A percentile compares a stretch with the other conserved stretches of the same genome.
Conservation (phyloP, 2,329 filamentous ascomycete species). For the Pyrenochaeta sp. region DNA sequence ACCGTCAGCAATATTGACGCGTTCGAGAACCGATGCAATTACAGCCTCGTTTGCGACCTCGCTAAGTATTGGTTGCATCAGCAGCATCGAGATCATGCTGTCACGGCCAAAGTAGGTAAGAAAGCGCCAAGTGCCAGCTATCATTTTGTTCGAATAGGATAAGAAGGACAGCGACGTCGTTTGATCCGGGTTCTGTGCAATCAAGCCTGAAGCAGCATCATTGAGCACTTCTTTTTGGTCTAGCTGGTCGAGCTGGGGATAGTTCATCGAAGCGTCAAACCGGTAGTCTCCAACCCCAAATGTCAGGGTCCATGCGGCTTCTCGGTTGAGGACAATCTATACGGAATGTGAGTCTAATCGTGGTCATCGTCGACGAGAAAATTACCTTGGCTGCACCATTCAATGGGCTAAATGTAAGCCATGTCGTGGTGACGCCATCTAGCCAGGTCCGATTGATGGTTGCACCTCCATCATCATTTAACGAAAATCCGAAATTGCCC, state of each 20-base stretch:
- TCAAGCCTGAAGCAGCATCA: conserved; percentile 54
- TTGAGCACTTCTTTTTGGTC: conserved; percentile 60
- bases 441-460: conserved; percentile 65
- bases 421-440: conserved; percentile 66
- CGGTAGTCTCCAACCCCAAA: conserved; percentile 64
- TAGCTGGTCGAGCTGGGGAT: conserved; percentile 67
- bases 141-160: conserved; percentile 68
- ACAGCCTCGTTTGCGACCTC: conserved; percentile 67
- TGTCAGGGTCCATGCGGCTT: conserved; percentile 49
- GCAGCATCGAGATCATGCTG: conserved; percentile 66
- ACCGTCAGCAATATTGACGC: conserved; percentile 66
- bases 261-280: conserved; percentile 68
- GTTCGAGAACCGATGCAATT: conserved; percentile 66
- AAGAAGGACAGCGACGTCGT: conserved; percentile 66
- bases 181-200: conserved; percentile 55
- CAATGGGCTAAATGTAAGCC: conserved; percentile 54
- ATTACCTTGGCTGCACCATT: conserved; percentile 25
- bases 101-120: conserved; percentile 73
- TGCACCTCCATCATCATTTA: conserved; percentile 53
- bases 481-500: conserved; percentile 57
- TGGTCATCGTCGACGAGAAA: too few species aligned
- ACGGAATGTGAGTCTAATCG: too few species aligned
- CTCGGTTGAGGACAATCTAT: conserved; percentile 12
- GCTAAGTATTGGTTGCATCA: conserved; percentile 66
- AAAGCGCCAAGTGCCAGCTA: conserved; percentile 71